Evolutionary conservation across 2,329 filamentous ascomycete species (phyloP), one percentile per base, ranked within the genome.

Genomic region (Pseudogymnoascus sp.): DNA sequence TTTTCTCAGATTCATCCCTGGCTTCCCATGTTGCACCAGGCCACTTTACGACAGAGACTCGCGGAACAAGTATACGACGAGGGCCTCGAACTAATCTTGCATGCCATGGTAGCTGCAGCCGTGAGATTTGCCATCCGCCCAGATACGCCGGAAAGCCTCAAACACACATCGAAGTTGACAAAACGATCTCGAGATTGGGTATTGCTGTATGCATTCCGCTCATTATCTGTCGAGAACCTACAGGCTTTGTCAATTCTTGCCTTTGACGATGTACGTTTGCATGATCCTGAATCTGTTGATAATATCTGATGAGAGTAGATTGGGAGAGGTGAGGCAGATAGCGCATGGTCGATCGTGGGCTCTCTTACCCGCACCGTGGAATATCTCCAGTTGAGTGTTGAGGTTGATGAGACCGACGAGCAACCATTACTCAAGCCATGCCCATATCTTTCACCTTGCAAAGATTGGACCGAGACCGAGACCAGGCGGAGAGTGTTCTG

Each of bases 401-500:
- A 75, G 64, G 63, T 68, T n/a, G 70, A 73, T 17, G 66, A 72
- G 21, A 54, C 59, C 13, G 62, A 66, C 5, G 64, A 61, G 5
- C 64, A 69, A 24, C 61, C 69, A 3, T 60, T 73, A 44, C 64
- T 71, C 0, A 69, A 72, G 5, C 67, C 72, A 33, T 67, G 69
- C 44, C 57, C 67, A 10, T 66, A 67, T 58, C 61, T 77, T 0
- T 66, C 69, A 15, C 61, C 67, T 26, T 41, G 75, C 1, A 64
- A 68, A 21, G 67, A 64, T 63, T 75, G 74, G 74, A 70, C 67
- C 1, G 74, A 74, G 40, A 66, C 68, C 1, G 76, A 77, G 63
- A 74, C 76, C 61, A 65, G 75, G 5, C 67, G 76, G 1, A 66
- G 75, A 0, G 71, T 77, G 2, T 77, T 77, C 60, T 77, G 75